Evolutionary conservation across 805 yeast genomes (phyloP).

Genomic region (Blastobotrys muscicola): DNA sequence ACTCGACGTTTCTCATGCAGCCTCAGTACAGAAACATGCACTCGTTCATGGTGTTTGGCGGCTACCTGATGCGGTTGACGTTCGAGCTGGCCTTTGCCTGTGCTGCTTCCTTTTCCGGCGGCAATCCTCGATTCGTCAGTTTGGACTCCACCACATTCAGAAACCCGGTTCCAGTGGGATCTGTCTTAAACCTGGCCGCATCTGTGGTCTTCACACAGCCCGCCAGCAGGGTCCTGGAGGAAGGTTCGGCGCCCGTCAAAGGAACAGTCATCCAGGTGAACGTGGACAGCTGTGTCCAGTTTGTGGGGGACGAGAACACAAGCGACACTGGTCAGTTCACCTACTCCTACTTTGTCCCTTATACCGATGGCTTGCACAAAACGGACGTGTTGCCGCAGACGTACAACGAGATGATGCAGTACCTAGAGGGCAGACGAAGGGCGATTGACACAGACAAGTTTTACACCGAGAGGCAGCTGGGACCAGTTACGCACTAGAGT

Average conservation of each 20-base stretch:
- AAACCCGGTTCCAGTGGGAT: constrained; percentile 94
- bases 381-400: constrained; percentile 78
- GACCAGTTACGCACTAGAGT: not conserved
- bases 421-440: constrained; percentile 82
- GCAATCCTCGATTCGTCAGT: constrained; percentile 82
- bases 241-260: constrained; percentile 10
- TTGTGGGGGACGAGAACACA: constrained; percentile 48
- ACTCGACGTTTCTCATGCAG: constrained; percentile 83
- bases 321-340: constrained; percentile 81
- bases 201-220: constrained; percentile 82
- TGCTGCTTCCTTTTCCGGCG: constrained; percentile 78
- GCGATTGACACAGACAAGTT: constrained; percentile 72
- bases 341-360: constrained; percentile 70
- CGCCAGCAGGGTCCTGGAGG: constrained; percentile 30
- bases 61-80: constrained; percentile 83
- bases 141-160: constrained; percentile 86
- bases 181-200: constrained; percentile 75
- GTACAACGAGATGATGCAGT: constrained; percentile 86
- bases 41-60: constrained; percentile 92
- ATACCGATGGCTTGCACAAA: constrained; percentile 21
- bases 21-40: constrained; percentile 95
- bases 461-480: constrained; percentile 37
- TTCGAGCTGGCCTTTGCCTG: constrained; percentile 91
- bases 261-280: constrained; percentile 87
- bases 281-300: constrained; percentile 72